Evolutionary conservation across 2,329 filamentous ascomycete species (phyloP).

Genomic region (Fusarium pilosicola): DNA sequence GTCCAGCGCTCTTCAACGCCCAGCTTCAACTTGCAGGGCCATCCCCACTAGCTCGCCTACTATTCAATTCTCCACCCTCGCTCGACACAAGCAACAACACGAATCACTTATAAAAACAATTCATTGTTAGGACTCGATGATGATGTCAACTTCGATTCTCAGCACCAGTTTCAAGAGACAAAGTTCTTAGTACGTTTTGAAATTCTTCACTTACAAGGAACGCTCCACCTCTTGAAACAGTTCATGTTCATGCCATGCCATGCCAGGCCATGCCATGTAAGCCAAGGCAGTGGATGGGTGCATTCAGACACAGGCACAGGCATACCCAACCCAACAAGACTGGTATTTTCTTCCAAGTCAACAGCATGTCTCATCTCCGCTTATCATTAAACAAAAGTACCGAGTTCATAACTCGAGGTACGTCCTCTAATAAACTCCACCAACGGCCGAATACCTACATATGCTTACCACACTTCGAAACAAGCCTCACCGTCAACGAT

Average conservation of each 20-base stretch:
- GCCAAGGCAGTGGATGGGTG: slow-evolving; percentile 21
- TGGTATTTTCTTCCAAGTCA: slow-evolving; percentile 7
- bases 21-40: slow-evolving; percentile 30
- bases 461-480: slow-evolving; percentile 2
- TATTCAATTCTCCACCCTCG: slow-evolving; percentile 10
- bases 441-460: neutral
- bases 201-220: slow-evolving; percentile 2
- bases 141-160: neutral
- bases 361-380: neutral
- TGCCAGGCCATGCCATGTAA: slow-evolving; percentile 18
- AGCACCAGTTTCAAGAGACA: neutral
- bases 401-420: neutral
- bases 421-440: neutral
- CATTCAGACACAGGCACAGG: slow-evolving; percentile 13
- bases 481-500: slow-evolving; percentile 28
- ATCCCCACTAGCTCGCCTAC: slow-evolving; percentile 24
- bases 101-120: neutral
- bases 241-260: slow-evolving; percentile 33
- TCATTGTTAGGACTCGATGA: slow-evolving; percentile 9
- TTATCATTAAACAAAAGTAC: neutral
- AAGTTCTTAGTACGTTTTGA: neutral
- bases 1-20: slow-evolving; percentile 32
- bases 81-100: slow-evolving; percentile 7
- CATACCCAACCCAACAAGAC: neutral
- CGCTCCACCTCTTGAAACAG: slow-evolving; percentile 26